Conservation (phyloP, 116 monocot genomes). For the Posidonia oceanica region DNA sequence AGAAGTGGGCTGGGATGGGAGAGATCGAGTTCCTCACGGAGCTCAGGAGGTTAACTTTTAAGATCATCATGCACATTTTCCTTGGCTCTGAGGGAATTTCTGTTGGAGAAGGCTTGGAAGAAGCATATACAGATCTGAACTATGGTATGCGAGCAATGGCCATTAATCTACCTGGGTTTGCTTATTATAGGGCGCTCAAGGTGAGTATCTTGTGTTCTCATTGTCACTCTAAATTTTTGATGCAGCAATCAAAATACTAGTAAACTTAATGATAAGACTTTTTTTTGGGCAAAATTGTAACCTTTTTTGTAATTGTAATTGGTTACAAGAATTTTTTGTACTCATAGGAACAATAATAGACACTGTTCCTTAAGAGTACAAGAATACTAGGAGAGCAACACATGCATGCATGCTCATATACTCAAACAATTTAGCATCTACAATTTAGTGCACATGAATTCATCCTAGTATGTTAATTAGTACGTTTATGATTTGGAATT, state of each 20-base stretch:
- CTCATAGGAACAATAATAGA: too few species aligned
- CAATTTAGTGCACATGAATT: too few species aligned
- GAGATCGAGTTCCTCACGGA: conserved; percentile 83
- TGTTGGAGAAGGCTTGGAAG: conserved; percentile 43
- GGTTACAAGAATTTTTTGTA: too few species aligned
- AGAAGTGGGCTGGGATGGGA: conserved; percentile 54
- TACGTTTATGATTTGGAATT: not conserved
- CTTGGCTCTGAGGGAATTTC: conserved; percentile 41
- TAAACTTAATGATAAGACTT: too few species aligned
- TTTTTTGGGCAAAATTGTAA: not conserved
- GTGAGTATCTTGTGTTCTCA: conserved; percentile 7
- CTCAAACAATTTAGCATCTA: too few species aligned
- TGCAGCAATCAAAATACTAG: too few species aligned
- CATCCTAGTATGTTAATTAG: not conserved
- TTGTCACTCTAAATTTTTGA: not conserved
- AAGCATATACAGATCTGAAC: conserved; percentile 75
- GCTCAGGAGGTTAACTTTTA: conserved; percentile 71
- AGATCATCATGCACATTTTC: conserved; percentile 91
- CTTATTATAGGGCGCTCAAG: conserved; percentile 71
- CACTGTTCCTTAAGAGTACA: too few species aligned
- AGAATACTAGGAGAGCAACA: too few species aligned
- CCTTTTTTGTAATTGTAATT: too few species aligned
- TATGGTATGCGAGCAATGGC: conserved; percentile 95
- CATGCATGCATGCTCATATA: too few species aligned
- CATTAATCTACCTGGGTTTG: conserved; percentile 89